Base-by-base conservation (phyloP, 2,329 filamentous ascomycete genomes). In the Clarireedia paspali region DNA sequence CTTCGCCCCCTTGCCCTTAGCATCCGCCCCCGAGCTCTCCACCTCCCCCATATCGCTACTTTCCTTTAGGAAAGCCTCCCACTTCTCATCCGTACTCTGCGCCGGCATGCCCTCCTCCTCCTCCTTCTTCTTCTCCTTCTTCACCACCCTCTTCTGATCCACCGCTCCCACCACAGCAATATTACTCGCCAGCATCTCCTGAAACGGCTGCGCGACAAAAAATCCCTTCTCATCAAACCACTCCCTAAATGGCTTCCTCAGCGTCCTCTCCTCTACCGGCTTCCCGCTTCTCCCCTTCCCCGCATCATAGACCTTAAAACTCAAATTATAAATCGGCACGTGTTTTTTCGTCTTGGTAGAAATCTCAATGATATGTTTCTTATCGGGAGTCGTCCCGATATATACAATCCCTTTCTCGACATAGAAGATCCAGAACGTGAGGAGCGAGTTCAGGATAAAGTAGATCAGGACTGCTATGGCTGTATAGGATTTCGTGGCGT, bases 361-460 rank as follows among this genome's bases (percentile, higher is more conserved):
- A 63, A 97, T 84, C 15, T 81, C 81, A 68, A 96, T 80, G 86
- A 83, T 85, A 39, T 83, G 81, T 6, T 88, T 89, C 14, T 82
- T 79, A 53, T 76, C 50, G 15, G 49, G 49, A 7, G 49, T 34
- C 12, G 72, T 75, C 55, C 92, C 94, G 55, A 87, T 80, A 70
- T 96, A 99, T 9, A 97, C 80, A 36, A 83, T 80, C 0, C 88
- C 87, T 63, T 85, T 85, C 76, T 99, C 94, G 24, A 94, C 86
- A 24, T 79, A 79, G 78, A 83, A 88, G 57, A 95, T 82, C 94
- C 94, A 99, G 65, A 84, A 81, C 39, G 89, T 91, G 64, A 97
- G 79, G 2, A 80, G 76, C 30, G 80, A 78, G 70, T 96, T 97
- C 50, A 99, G 74, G 2, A 88, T 52, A 44, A 89, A 84, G 75